phyloP scores from a whole-genome alignment of 768 basidiomycete genomes.

The Tulasnella calospora region DNA sequence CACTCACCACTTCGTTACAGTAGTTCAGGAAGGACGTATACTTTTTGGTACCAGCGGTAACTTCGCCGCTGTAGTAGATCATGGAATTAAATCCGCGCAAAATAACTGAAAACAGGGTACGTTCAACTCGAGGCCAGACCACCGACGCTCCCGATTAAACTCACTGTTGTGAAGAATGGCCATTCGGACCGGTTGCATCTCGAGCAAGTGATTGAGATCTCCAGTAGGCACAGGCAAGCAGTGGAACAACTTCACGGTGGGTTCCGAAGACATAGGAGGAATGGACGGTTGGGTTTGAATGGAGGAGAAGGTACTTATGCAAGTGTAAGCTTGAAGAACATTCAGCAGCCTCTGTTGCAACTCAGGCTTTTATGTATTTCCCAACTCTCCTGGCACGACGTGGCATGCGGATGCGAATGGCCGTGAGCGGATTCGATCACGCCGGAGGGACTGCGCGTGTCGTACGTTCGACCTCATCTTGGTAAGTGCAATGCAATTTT shows the following conservation, averaged over 20 bases:
- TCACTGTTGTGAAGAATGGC: constrained; percentile 20
- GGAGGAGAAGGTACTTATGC: background rate
- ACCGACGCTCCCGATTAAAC: background rate
- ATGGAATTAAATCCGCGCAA: constrained; percentile 15
- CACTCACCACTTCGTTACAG: constrained; percentile 2
- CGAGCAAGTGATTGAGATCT: background rate
- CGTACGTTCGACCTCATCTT: background rate
- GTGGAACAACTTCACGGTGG: constrained; percentile 6
- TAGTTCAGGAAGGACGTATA: constrained; percentile 7
- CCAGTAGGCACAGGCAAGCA: constrained; percentile 20
- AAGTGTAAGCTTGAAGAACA: background rate
- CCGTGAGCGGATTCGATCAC: background rate
- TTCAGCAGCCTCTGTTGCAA: background rate
- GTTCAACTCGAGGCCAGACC: background rate
- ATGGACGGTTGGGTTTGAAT: background rate
- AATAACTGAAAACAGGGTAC: background rate
- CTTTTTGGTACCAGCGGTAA: background rate
- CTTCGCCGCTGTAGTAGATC: constrained; percentile 9
- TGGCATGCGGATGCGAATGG: background rate
- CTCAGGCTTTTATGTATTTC: background rate
- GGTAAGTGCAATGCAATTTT: background rate
- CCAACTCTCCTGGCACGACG: background rate
- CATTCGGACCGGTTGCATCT: constrained; percentile 22
- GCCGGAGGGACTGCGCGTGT: background rate
- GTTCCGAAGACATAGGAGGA: background rate